Percentiles rank a stretch among this genome's conserved stretches.
These are phyloP conservation scores for Pyrenochaeta sp. DNA, from an alignment of 2,329 filamentous ascomycete genomes.

Conservation along the genomic window DNA sequence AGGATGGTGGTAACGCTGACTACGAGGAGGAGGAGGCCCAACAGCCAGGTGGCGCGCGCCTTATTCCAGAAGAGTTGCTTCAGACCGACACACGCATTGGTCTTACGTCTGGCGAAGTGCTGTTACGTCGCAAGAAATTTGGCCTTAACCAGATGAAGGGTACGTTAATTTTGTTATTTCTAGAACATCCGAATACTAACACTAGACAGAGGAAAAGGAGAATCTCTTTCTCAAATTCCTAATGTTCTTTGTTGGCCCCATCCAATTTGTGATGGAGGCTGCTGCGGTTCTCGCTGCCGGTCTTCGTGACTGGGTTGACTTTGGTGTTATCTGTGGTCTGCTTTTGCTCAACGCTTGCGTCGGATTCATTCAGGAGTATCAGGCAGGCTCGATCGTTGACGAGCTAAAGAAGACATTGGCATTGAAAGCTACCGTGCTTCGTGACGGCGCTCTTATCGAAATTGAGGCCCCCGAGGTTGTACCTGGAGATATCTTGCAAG, in stretches of 20 bases:
- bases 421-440: slow-evolving; percentile 85
- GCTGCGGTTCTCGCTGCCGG: slow-evolving; percentile 82
- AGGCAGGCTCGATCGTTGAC: slow-evolving; percentile 89
- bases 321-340: slow-evolving; percentile 87
- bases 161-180: slow-evolving; percentile 6
- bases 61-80: slow-evolving; percentile 77
- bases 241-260: slow-evolving; percentile 84
- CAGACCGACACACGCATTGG: slow-evolving; percentile 78
- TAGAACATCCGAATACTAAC: slow-evolving; percentile 15
- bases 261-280: slow-evolving; percentile 92
- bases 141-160: slow-evolving; percentile 86
- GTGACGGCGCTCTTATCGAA: slow-evolving; percentile 80
- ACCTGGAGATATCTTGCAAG: slow-evolving; percentile 86
- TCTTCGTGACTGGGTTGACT: slow-evolving; percentile 90
- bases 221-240: slow-evolving; percentile 84
- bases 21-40: slow-evolving; percentile 69
- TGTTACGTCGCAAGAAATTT: slow-evolving; percentile 71
- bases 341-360: slow-evolving; percentile 85
- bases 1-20: slow-evolving; percentile 74
- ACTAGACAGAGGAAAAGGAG: slow-evolving; percentile 75
- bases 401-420: slow-evolving; percentile 91
- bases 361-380: slow-evolving; percentile 89
- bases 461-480: slow-evolving; percentile 85
- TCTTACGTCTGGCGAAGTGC: slow-evolving; percentile 76
- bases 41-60: slow-evolving; percentile 63